Percentiles rank a stretch among this genome's conserved stretches.
These are phyloP conservation scores for Micractinium conductrix DNA, from an alignment of 139 green algal species.

Conservation along the genomic window DNA sequence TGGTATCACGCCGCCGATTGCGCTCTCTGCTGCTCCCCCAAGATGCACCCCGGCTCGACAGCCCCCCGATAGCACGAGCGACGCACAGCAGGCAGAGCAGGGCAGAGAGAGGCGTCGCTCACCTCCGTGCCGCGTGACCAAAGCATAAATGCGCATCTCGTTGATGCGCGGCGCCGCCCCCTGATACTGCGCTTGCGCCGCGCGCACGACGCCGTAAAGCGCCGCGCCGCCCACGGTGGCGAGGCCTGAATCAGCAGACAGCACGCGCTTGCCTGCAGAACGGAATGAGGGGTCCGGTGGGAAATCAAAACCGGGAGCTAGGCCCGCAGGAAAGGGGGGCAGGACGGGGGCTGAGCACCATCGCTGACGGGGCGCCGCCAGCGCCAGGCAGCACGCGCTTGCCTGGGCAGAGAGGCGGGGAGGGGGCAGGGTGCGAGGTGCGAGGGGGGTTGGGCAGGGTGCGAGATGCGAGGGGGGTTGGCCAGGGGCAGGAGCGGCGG, in stretches of 20 bases:
- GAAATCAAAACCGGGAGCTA: too few relatives aligned
- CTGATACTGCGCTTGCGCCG: slow-evolving; percentile 25
- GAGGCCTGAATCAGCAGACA: slow-evolving; percentile 27
- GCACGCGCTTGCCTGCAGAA: background rate
- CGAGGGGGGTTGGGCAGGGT: too few relatives aligned
- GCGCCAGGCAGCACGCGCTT: too few relatives aligned
- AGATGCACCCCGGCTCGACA: background rate
- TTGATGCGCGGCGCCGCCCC: slow-evolving; percentile 7
- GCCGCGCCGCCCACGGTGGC: slow-evolving; percentile 31
- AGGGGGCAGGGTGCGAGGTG: background rate
- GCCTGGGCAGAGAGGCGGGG: background rate
- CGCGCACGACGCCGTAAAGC: slow-evolving; percentile 29
- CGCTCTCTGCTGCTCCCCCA: too few relatives aligned
- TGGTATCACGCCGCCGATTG: too few relatives aligned
- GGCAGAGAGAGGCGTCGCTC: background rate
- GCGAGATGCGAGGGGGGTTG: too few relatives aligned
- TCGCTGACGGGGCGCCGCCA: too few relatives aligned
- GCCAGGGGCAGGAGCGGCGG: too few relatives aligned
- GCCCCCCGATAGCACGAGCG: background rate
- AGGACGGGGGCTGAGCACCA: too few relatives aligned
- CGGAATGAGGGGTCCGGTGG: too few relatives aligned
- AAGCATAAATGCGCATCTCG: slow-evolving; percentile 36
- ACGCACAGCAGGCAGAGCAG: background rate
- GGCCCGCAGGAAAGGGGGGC: too few relatives aligned
- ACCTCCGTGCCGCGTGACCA: slow-evolving; percentile 37